Evolutionary conservation across 2,329 filamentous ascomycete genomes (phyloP), one percentile per base, ranked within the genome.

Genomic region (Trichophyton verrucosum): DNA sequence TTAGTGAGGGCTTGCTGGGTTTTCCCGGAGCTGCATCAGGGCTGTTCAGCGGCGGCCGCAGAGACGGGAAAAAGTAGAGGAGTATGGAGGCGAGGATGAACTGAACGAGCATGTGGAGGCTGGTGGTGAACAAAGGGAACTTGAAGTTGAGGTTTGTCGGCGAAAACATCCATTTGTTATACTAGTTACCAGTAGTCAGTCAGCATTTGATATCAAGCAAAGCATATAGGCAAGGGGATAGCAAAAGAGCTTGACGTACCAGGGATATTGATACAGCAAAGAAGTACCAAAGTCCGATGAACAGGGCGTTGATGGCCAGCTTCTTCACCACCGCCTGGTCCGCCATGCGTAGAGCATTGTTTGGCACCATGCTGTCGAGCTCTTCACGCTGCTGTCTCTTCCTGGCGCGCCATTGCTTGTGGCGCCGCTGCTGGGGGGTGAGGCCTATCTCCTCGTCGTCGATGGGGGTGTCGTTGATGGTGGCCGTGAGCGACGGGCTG

Each of bases 101-200:
- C 72, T 99, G 94, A 57, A 99, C 91, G 22, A 91, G 77, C 91
- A 97, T 97, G 77, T 99, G 94, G 72, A 94, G 80, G 65, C 89
- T 89, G 2, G 94, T 99, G 9, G 91, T 96, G 75, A 97, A 97
- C 57, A 99, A 82, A 44, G 94, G 94, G 69, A 94, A 97, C 58
- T 89, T 86, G 72, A 99, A 99, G 74, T 96, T 87, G 67, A 95
- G 83, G 66, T 87, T 84, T 66, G 87, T 82, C 64, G 86, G 82
- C 69, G 89, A 88, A 76, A 99, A 97, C 92, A 99, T 97, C 94
- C 94, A 97, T 78, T 96, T 97, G 81, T 99, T 99, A 80, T 97
- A 99, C 87, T 94, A n/a, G n/a, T n/a, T n/a, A 67, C 42, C 60
- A 44, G 13, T 27, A 57, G 33, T 17, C 22, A 27, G 36, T 17